Evolutionary conservation across 2,329 filamentous ascomycete species (phyloP).

Genomic region (Pseudocercospora vitis): DNA sequence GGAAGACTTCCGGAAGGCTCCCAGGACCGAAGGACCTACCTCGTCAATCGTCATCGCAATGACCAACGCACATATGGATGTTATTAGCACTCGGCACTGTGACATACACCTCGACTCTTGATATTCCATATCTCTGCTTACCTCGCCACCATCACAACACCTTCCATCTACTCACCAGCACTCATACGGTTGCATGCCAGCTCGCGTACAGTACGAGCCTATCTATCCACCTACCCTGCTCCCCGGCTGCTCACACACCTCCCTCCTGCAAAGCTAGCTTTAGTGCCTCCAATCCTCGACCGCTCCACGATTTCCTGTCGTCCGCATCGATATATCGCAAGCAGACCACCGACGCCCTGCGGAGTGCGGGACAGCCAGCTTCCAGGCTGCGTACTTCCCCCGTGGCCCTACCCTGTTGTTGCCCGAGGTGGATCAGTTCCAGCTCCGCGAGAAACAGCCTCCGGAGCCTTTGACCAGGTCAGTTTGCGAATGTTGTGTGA

Average conservation of each 20-base stretch:
- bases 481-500: constrained; percentile 16
- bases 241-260: constrained; percentile 15
- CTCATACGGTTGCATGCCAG: too few species aligned
- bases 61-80: neutral
- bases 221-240: constrained; percentile 10
- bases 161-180: neutral
- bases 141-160: neutral
- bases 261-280: constrained; percentile 22
- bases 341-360: constrained; percentile 6
- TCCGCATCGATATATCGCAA: constrained; percentile 20
- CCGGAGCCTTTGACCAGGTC: constrained; percentile 20
- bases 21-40: too few species aligned
- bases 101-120: neutral
- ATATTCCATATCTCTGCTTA: too few species aligned
- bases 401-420: constrained; percentile 9
- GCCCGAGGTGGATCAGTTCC: constrained; percentile 9
- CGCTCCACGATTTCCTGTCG: constrained; percentile 26
- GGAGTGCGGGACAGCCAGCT: neutral
- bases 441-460: neutral
- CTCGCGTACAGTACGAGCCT: too few species aligned
- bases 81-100: neutral
- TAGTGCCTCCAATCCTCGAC: constrained; percentile 10
- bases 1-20: too few species aligned
- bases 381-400: constrained; percentile 4
- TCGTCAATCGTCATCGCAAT: too few species aligned